Percentiles rank a stretch among this genome's conserved stretches.
Conservation (phyloP, 1,139 yeast species). For the Geotrichum fermentans region DNA sequence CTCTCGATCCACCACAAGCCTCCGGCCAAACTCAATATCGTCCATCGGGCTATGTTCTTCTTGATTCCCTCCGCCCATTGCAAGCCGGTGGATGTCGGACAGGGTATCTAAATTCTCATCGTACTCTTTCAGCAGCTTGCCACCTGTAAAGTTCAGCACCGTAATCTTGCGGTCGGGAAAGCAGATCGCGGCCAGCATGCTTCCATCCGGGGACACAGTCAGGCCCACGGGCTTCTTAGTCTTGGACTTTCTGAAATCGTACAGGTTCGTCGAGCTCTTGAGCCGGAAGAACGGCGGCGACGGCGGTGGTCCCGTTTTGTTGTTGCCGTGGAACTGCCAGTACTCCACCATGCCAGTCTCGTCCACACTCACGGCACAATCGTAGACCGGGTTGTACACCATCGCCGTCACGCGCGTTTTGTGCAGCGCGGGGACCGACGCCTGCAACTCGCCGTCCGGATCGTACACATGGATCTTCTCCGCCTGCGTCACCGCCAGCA, state of each 20-base stretch:
- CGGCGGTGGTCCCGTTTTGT: constrained; percentile 17
- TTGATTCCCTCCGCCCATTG: constrained; percentile 23
- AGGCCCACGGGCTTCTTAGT: constrained; percentile 29
- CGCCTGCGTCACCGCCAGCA: constrained; percentile 27
- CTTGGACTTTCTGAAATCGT: constrained; percentile 40
- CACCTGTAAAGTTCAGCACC: constrained; percentile 38
- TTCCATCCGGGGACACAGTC: constrained; percentile 32
- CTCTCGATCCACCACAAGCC: constrained; percentile 34
- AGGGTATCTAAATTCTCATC: constrained; percentile 36
- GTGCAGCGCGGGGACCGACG: constrained; percentile 33
- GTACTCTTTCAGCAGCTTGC: constrained; percentile 38
- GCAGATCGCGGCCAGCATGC: constrained; percentile 34
- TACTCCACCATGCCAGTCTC: constrained; percentile 44
- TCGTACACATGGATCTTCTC: constrained; percentile 32
- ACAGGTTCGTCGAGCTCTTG: constrained; percentile 45
- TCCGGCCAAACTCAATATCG: constrained; percentile 33
- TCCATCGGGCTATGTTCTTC: constrained; percentile 21
- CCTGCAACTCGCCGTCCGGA: constrained; percentile 26
- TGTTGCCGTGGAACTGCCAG: constrained; percentile 38
- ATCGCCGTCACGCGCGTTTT: constrained; percentile 34
- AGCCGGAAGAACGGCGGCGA: constrained; percentile 32
- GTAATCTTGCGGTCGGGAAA: constrained; percentile 38
- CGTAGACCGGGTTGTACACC: constrained; percentile 33
- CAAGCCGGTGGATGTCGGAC: constrained; percentile 32
- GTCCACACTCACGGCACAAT: constrained; percentile 43